These are phyloP conservation scores for Neovahlkampfia damariscottae DNA, from an alignment of 78 protist genomes.

Conservation along the genomic window DNA sequence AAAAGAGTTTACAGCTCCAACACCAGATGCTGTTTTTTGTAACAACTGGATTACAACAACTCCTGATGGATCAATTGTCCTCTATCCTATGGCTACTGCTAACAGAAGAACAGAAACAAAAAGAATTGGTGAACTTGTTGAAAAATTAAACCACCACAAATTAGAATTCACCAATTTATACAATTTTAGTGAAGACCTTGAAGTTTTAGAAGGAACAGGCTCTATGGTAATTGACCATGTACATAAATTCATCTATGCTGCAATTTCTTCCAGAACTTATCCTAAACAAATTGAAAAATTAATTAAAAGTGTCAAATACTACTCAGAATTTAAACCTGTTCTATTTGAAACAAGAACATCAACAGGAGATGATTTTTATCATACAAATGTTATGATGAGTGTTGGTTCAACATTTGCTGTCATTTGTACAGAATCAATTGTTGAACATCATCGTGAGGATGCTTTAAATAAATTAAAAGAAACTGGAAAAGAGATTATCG, in stretches of 20 bases:
- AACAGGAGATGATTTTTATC: constrained; percentile 21
- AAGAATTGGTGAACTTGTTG: not conserved
- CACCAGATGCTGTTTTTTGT: constrained; percentile 22
- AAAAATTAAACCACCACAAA: constrained; percentile 2
- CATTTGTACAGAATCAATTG: constrained; percentile 25
- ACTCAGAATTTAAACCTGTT: not conserved
- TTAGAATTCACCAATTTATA: no score
- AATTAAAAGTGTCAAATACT: not conserved
- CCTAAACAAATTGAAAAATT: not conserved
- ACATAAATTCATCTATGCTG: constrained; percentile 26
- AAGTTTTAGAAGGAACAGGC: constrained; percentile 40
- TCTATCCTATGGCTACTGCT: constrained; percentile 20
- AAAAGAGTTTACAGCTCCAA: not conserved
- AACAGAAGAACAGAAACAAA: constrained; percentile 12
- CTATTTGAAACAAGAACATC: not conserved
- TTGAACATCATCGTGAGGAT: not conserved
- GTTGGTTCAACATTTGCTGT: constrained; percentile 26
- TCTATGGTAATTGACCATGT: constrained; percentile 29
- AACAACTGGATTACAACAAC: constrained; percentile 53
- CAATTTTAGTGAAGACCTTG: not conserved
- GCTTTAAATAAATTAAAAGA: not conserved
- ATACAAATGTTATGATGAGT: constrained; percentile 54
- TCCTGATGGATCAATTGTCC: not conserved
- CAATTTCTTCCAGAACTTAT: constrained; percentile 17
- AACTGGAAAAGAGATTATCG: constrained; percentile 26